Percentiles rank a stretch among this genome's conserved stretches.
Conservation (phyloP, 2,329 filamentous ascomycete genomes). For the Alternaria longipes region DNA sequence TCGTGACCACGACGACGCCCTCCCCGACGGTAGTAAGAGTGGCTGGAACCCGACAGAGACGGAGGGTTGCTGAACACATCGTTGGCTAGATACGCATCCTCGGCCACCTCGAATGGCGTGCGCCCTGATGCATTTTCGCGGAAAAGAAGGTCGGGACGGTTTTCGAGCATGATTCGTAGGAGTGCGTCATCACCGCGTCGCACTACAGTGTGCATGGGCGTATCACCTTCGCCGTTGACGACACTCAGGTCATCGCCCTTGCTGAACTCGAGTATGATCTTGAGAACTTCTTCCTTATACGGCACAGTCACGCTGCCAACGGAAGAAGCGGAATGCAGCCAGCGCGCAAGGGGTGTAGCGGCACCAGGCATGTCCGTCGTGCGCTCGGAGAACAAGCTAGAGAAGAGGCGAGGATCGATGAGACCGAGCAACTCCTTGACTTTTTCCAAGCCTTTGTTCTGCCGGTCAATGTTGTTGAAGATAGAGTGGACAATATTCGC, state of each 20-base stretch:
- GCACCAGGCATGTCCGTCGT: slow-evolving; percentile 61
- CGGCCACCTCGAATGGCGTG: slow-evolving; percentile 74
- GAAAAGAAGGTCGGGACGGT: slow-evolving; percentile 67
- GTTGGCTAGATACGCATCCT: slow-evolving; percentile 61
- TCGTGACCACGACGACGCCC: background rate
- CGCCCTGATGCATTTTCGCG: slow-evolving; percentile 80
- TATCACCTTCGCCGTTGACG: slow-evolving; percentile 72
- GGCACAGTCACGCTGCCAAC: background rate
- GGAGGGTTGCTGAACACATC: slow-evolving; percentile 37
- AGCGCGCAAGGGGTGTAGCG: slow-evolving; percentile 69
- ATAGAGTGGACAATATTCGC: slow-evolving; percentile 75
- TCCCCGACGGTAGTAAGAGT: background rate
- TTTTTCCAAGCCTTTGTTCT: slow-evolving; percentile 40
- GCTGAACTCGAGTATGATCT: slow-evolving; percentile 45
- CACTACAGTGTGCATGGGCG: slow-evolving; percentile 68
- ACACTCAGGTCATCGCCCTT: slow-evolving; percentile 62
- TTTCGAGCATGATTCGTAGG: slow-evolving; percentile 61
- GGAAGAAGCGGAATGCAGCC: slow-evolving; percentile 19
- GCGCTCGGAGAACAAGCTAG: slow-evolving; percentile 68
- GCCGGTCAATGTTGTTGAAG: slow-evolving; percentile 29
- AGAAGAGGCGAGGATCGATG: slow-evolving; percentile 66
- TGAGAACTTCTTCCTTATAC: slow-evolving; percentile 18
- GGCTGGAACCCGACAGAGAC: background rate
- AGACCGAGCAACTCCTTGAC: slow-evolving; percentile 62
- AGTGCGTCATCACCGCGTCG: slow-evolving; percentile 50